A percentile compares a stretch with the other conserved stretches of the same genome.
phyloP scores from a whole-genome alignment of 2,329 filamentous ascomycete species.

The Paecilomyces niveus region DNA sequence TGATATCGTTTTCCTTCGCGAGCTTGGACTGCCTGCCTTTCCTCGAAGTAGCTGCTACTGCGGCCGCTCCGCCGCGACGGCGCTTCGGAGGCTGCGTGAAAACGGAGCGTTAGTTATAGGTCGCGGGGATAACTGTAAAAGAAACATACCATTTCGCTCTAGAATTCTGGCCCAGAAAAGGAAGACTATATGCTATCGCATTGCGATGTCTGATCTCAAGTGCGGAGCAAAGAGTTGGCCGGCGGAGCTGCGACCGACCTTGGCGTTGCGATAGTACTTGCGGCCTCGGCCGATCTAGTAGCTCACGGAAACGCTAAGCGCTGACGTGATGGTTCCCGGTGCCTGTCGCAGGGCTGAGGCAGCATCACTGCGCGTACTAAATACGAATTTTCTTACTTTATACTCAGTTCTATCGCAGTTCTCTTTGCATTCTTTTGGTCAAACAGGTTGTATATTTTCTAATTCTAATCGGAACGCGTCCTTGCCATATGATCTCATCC shows the following conservation, averaged over 20 bases:
- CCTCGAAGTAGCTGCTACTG: slow-evolving; percentile 24
- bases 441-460: not conserved
- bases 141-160: not conserved
- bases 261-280: not conserved
- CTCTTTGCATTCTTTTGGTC: not conserved
- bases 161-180: not conserved
- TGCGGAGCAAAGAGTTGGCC: not conserved
- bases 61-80: slow-evolving; percentile 20
- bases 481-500: not conserved
- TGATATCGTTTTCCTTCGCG: slow-evolving; percentile 84
- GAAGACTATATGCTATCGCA: not conserved
- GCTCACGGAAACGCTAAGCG: not conserved
- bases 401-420: not conserved
- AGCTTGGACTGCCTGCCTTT: slow-evolving; percentile 68
- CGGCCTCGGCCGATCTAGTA: not conserved
- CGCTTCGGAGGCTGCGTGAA: slow-evolving; percentile 29
- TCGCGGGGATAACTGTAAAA: not conserved
- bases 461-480: not conserved
- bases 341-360: not conserved
- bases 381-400: not conserved
- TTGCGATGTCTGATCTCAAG: not conserved
- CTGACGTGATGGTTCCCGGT: not conserved
- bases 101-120: not conserved
- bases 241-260: not conserved
- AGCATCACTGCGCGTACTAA: not conserved